Evolutionary conservation across 495 filamentous ascomycete species (phyloP).

Genomic region (Sordaria brevicollis): DNA sequence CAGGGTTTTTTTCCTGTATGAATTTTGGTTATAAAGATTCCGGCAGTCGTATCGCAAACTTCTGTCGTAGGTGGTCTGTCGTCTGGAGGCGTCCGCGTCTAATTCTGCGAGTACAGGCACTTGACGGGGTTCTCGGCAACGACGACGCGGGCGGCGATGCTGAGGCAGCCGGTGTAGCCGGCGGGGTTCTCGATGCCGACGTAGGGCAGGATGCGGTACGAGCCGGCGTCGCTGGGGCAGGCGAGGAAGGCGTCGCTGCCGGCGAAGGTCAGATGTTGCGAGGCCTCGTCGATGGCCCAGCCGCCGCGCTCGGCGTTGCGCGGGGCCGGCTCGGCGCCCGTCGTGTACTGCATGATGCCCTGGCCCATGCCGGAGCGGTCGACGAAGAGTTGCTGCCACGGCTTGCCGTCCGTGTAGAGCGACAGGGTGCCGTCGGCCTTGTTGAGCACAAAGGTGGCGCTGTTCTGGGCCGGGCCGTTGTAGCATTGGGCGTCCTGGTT

Average conservation of each 20-base stretch:
- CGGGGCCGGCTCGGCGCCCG: slow-evolving; percentile 25
- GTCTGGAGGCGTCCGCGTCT: not conserved
- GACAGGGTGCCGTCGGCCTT: slow-evolving; percentile 29
- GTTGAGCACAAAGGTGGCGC: slow-evolving; percentile 40
- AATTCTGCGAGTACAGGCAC: slow-evolving; percentile 3
- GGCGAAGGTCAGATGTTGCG: slow-evolving; percentile 34
- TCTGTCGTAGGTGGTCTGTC: not conserved
- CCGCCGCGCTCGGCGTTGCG: slow-evolving; percentile 32
- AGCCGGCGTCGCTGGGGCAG: slow-evolving; percentile 38
- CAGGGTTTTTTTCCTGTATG: not conserved
- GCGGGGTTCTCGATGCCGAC: slow-evolving; percentile 34
- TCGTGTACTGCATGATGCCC: slow-evolving; percentile 41
- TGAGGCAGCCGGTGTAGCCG: slow-evolving; percentile 33
- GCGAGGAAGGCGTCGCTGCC: slow-evolving; percentile 35
- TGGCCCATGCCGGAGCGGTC: slow-evolving; percentile 49
- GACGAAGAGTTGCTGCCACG: slow-evolving; percentile 38
- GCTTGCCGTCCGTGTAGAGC: slow-evolving; percentile 31
- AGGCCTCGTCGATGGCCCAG: slow-evolving; percentile 30
- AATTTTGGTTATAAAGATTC: not conserved
- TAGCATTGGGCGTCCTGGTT: slow-evolving; percentile 34
- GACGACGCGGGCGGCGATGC: slow-evolving; percentile 28
- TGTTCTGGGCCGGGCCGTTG: slow-evolving; percentile 21
- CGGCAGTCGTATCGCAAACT: not conserved
- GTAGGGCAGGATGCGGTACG: slow-evolving; percentile 39
- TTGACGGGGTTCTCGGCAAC: slow-evolving; percentile 18